A percentile compares a stretch with the other conserved stretches of the same genome.
Conservation (phyloP, 805 yeast species). For the Yarrowia bubula region DNA sequence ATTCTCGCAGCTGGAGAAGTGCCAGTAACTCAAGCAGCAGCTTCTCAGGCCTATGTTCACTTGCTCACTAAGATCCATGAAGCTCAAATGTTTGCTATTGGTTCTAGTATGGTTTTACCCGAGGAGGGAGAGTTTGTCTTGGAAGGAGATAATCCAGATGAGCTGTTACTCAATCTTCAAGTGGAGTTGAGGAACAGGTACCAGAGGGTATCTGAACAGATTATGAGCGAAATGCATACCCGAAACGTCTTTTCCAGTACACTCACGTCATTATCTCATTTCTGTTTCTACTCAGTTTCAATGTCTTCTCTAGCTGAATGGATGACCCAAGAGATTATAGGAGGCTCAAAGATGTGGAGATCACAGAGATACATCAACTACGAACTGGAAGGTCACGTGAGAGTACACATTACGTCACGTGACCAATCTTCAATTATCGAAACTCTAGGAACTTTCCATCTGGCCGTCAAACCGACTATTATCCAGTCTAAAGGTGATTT, state of each 20-base stretch:
- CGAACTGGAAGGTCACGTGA: neutral
- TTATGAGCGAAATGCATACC: neutral
- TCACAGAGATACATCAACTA: conserved; percentile 11
- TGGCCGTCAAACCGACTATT: neutral
- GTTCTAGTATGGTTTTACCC: neutral
- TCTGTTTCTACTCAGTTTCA: neutral
- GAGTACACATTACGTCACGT: neutral
- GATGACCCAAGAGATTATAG: neutral
- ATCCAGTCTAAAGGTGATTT: neutral
- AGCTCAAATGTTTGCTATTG: neutral
- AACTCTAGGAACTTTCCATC: neutral
- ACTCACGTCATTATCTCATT: neutral
- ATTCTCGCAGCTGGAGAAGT: neutral
- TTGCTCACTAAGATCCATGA: neutral
- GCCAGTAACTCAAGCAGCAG: neutral
- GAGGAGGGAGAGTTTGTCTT: neutral
- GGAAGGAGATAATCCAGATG: neutral
- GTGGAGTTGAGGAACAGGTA: neutral
- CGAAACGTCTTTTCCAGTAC: neutral
- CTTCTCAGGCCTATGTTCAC: conserved; percentile 1
- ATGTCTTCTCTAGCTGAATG: conserved; percentile 1
- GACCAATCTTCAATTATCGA: neutral
- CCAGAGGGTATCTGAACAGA: neutral
- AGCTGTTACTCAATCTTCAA: neutral
- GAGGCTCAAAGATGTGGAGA: conserved; percentile 3